Evolutionary conservation across 2,329 filamentous ascomycete species (phyloP).

Genomic region (Claviceps sp.): DNA sequence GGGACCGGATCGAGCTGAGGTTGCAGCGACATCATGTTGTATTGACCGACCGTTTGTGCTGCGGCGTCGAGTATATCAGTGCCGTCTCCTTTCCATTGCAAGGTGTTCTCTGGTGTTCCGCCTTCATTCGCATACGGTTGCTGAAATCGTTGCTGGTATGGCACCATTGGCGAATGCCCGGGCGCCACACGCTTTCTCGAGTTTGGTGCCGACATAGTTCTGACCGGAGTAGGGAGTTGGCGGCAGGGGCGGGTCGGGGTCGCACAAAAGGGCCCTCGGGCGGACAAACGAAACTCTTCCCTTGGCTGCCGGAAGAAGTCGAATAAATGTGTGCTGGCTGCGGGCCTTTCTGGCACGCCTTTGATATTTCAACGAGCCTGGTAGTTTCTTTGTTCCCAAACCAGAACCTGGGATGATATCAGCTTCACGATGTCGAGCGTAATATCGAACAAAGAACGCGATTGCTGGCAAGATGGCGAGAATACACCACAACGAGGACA

Average conservation of each 20-base stretch:
- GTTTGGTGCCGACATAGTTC: conserved; percentile 34
- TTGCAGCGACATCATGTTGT: conserved; percentile 24
- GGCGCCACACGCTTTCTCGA: conserved; percentile 62
- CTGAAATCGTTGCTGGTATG: conserved; percentile 37
- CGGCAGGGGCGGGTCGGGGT: not conserved
- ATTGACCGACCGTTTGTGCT: conserved; percentile 21
- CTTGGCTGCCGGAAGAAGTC: not conserved
- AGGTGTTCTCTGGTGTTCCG: conserved; percentile 32
- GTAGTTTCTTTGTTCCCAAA: not conserved
- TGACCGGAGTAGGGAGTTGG: not conserved
- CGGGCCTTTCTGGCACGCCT: not conserved
- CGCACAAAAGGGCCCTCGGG: not conserved
- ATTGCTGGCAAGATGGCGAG: not conserved
- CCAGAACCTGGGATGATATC: not conserved
- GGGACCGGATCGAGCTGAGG: conserved; percentile 20
- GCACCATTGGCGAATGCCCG: conserved; percentile 51
- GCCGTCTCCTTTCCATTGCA: conserved; percentile 32
- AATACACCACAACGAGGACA: not conserved
- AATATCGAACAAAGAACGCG: not conserved
- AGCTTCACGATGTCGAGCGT: not conserved
- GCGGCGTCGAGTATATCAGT: conserved; percentile 23
- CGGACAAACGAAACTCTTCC: not conserved
- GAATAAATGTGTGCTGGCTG: not conserved
- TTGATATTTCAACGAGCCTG: not conserved
- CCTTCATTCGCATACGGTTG: conserved; percentile 31